These are phyloP conservation scores for Tylopilus balloui DNA, from an alignment of 768 basidiomycete species.

Conservation along the genomic window DNA sequence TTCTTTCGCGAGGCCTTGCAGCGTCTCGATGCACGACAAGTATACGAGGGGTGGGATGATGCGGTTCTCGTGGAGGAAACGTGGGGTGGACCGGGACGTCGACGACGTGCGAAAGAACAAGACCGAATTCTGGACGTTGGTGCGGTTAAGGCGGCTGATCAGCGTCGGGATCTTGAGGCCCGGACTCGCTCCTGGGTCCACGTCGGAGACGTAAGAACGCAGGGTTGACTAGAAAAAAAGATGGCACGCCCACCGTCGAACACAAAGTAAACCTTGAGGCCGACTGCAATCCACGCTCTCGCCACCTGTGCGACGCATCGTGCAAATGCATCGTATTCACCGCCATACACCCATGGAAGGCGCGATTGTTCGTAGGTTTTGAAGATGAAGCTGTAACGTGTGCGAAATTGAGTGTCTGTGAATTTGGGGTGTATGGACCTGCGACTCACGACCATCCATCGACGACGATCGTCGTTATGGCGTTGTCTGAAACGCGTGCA, in stretches of 20 bases:
- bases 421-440: background rate
- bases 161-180: constrained; percentile 69
- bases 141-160: constrained; percentile 53
- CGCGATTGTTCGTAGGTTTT: constrained; percentile 53
- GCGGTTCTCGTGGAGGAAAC: constrained; percentile 69
- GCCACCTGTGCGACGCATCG: constrained; percentile 48
- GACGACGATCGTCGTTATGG: constrained; percentile 53
- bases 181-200: constrained; percentile 56
- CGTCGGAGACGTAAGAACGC: constrained; percentile 9
- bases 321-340: constrained; percentile 63
- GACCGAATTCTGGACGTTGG: constrained; percentile 54
- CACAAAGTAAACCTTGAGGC: constrained; percentile 65
- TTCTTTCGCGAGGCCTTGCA: constrained; percentile 38
- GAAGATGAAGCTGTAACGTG: constrained; percentile 63
- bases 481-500: constrained; percentile 1
- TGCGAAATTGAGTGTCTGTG: constrained; percentile 6
- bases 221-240: constrained; percentile 19
- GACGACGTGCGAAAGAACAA: constrained; percentile 81
- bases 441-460: constrained; percentile 84
- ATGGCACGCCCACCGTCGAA: constrained; percentile 63
- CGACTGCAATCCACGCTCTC: constrained; percentile 63
- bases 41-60: constrained; percentile 70
- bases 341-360: constrained; percentile 83
- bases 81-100: constrained; percentile 53
- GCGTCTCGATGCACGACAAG: constrained; percentile 51